Base-by-base conservation (phyloP, 805 yeast species). In the Wickerhamiella cacticola region DNA sequence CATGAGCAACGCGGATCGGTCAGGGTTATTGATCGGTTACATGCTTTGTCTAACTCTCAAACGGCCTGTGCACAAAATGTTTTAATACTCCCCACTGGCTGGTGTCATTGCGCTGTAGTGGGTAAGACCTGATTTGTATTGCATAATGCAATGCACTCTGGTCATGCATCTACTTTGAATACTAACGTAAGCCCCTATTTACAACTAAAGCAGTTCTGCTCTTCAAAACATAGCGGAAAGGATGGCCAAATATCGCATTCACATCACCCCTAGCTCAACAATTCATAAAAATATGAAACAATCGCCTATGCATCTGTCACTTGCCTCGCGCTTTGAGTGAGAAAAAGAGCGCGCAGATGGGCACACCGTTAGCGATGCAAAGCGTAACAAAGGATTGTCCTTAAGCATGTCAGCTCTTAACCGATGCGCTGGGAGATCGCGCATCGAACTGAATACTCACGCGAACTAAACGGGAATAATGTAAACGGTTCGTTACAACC, bases 381-480 rank as follows among this genome's bases (percentile, higher is more conserved):
- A 31, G 36, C 36, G 36, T 31, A 31, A 31, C 36, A 31, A 31
- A 31, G 36, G n/a, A 31, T 31, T 18, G 36, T 18, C 36, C 19
- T 10, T n/a, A n/a, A n/a, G n/a, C n/a, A n/a, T 25, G 10, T 25
- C 28, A 25, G 28, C 28, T 25, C n/a, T n/a, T n/a, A n/a, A n/a
- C n/a, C n/a, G n/a, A n/a, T n/a, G n/a, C n/a, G n/a, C n/a, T n/a
- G n/a, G n/a, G n/a, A n/a, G n/a, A n/a, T n/a, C n/a, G n/a, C n/a
- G n/a, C n/a, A n/a, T n/a, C n/a, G n/a, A n/a, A n/a, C n/a, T n/a
- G n/a, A n/a, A n/a, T n/a, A n/a, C n/a, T n/a, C n/a, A n/a, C n/a
- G n/a, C n/a, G n/a, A n/a, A n/a, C n/a, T n/a, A n/a, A n/a, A n/a
- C n/a, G n/a, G n/a, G n/a, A n/a, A n/a, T n/a, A n/a, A n/a, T n/a